Percentiles rank a stretch among this genome's conserved stretches.
These are phyloP conservation scores for Physaria fendleri DNA, from an alignment of 345 rosid species.

Conservation along the genomic window DNA sequence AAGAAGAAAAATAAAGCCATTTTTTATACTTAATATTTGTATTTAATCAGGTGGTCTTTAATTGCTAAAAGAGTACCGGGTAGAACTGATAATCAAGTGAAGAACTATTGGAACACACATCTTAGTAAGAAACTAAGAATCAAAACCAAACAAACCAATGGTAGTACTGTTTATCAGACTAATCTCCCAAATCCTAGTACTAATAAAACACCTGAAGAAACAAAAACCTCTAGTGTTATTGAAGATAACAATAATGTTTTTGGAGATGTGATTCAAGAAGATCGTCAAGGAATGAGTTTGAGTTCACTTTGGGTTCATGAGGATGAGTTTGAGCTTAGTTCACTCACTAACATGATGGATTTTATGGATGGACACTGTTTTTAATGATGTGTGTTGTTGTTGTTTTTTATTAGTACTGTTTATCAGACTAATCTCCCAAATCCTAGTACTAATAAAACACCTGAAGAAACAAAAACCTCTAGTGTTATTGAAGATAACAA, in stretches of 20 bases:
- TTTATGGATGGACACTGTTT: slow-evolving; percentile 36
- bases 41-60: slow-evolving; percentile 50
- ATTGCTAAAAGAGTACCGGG: slow-evolving; percentile 71
- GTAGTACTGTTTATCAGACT: slow-evolving; percentile 8
- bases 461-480: slow-evolving; percentile 7
- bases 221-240: slow-evolving; percentile 9
- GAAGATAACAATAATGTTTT: background rate
- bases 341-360: slow-evolving; percentile 37
- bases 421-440: too few relatives aligned
- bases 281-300: slow-evolving; percentile 18
- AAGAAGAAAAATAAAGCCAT: too few relatives aligned
- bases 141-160: slow-evolving; percentile 11
- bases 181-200: too few relatives aligned
- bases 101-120: slow-evolving; percentile 61
- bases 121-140: slow-evolving; percentile 47
- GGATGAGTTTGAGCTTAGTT: slow-evolving; percentile 35
- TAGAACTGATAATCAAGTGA: slow-evolving; percentile 68
- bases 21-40: background rate
- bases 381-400: too few relatives aligned
- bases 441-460: too few relatives aligned
- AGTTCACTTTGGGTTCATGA: slow-evolving; percentile 43
- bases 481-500: slow-evolving; percentile 8
- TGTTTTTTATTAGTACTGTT: slow-evolving; percentile 6
- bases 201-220: slow-evolving; percentile 6
- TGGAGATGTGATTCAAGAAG: slow-evolving; percentile 21